Evolutionary conservation across 192 early-diverging fungal species (phyloP).

Genomic region (Coemansia sp.): DNA sequence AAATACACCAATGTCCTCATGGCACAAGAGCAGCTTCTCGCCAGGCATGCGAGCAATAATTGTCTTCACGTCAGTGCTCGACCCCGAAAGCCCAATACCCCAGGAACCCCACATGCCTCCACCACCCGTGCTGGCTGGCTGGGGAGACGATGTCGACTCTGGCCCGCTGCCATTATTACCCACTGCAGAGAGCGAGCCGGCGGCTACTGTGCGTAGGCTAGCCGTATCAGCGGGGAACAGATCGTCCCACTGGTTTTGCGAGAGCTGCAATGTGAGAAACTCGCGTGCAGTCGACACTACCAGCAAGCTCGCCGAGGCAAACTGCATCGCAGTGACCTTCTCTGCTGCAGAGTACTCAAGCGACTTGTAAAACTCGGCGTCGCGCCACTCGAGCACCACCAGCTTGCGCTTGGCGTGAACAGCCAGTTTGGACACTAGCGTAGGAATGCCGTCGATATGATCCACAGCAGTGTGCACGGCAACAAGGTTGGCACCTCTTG

Average conservation of each 20-base stretch:
- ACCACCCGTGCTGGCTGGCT: constrained; percentile 13
- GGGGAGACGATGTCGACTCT: constrained; percentile 8
- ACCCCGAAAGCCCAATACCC: constrained; percentile 41
- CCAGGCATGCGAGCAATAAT: constrained; percentile 52
- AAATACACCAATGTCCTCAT: constrained; percentile 53
- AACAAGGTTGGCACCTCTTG: constrained; percentile 76
- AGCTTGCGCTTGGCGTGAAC: constrained; percentile 73
- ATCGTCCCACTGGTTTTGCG: constrained; percentile 51
- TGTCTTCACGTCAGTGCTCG: constrained; percentile 35
- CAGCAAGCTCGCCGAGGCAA: constrained; percentile 70
- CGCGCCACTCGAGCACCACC: constrained; percentile 73
- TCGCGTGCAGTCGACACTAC: constrained; percentile 49
- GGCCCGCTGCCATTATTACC: constrained; percentile 5
- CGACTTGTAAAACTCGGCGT: constrained; percentile 70
- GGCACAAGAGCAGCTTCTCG: constrained; percentile 54
- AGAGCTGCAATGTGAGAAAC: constrained; percentile 56
- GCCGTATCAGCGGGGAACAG: constrained; percentile 53
- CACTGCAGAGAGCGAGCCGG: constrained; percentile 12
- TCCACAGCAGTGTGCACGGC: constrained; percentile 74
- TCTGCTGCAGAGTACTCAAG: constrained; percentile 75
- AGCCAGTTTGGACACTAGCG: constrained; percentile 71
- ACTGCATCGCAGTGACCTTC: constrained; percentile 72
- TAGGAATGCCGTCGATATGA: constrained; percentile 64
- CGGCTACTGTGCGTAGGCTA: constrained; percentile 47
- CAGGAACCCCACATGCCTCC: constrained; percentile 55